Evolutionary conservation across 495 filamentous ascomycete species (phyloP), one percentile per base, ranked within the genome.

Genomic region (Pseudevernia furfuracea): DNA sequence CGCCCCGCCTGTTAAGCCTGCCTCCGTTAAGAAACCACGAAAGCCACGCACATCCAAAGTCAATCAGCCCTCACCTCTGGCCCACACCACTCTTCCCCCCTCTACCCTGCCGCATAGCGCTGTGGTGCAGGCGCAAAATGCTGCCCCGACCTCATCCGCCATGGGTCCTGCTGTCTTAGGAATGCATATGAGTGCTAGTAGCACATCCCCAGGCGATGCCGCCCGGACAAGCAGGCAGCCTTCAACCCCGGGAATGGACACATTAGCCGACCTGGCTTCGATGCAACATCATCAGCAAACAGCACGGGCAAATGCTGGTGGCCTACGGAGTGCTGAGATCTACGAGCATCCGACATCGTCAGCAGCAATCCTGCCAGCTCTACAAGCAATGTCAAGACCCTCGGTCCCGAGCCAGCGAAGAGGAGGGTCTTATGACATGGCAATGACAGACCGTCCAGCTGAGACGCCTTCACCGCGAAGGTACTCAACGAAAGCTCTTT

Each of bases 271-370:
- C 69, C 71, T 87, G 39, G 85, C 85, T 52, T 81, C 85, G 6
- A 86, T 87, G 82, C 85, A 87, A 73, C 81, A 84, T 63, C 82
- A 82, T 56, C 85, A 88, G 65, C 80, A 76, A 67, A 67, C 78
- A 5, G 74, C 77, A 60, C 77, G 79, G 21, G 76, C 78, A 30
- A 82, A 71, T 60, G 72, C 76, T 43, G 71, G 71, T 39, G 77
- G 78, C 57, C 62, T 83, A 38, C 80, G 81, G 9, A 78, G 70
- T 65, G 73, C 76, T 28, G 77, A 80, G 57, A 73, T 77, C 15
- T 79, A 79, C 67, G 77, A 84, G 43, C 75, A 72, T 60, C 79
- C 79, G 60, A 76, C 81, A 17, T 80, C 81, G 23, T 79, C 80
- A 30, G 78, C 79, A 38, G 76, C 76, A 32, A 77, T 78, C 62